phyloP scores from a whole-genome alignment of 2,329 filamentous ascomycete genomes.

The Sclerotinia borealis region DNA sequence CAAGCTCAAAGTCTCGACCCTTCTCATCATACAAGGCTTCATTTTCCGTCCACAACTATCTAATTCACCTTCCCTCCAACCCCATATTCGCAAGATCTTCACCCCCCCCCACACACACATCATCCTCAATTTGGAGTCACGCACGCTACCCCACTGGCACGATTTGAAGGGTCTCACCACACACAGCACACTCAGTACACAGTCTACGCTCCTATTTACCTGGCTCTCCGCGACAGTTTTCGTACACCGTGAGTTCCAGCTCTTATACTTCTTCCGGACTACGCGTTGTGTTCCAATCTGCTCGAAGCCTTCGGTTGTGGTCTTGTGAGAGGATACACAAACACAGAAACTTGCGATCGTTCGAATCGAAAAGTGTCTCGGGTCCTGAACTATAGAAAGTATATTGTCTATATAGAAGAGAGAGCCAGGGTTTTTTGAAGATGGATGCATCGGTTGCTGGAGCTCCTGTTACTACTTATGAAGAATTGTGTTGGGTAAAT shows the following conservation, averaged over 20 bases:
- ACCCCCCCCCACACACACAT: neutral
- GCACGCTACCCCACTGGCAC: neutral
- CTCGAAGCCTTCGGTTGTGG: conserved; percentile 6
- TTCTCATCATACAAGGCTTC: neutral
- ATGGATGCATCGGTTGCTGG: neutral
- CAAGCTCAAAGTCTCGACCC: conserved; percentile 4
- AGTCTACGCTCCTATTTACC: neutral
- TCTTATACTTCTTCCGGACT: neutral
- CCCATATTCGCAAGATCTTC: neutral
- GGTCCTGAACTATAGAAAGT: conserved; percentile 2
- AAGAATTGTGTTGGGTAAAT: neutral
- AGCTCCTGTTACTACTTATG: neutral
- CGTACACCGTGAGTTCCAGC: neutral
- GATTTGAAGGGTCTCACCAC: neutral
- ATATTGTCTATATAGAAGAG: neutral
- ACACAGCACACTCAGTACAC: too few relatives aligned
- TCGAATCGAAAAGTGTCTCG: conserved; percentile 5
- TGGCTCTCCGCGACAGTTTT: conserved; percentile 4
- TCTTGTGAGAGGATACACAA: neutral
- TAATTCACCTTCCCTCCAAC: neutral
- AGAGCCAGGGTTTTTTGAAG: neutral
- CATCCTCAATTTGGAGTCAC: neutral
- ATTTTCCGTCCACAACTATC: neutral
- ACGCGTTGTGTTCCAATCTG: conserved; percentile 4
- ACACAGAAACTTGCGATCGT: neutral